phyloP scores from a whole-genome alignment of 345 rosid genomes.

The Psidium guajava region DNA sequence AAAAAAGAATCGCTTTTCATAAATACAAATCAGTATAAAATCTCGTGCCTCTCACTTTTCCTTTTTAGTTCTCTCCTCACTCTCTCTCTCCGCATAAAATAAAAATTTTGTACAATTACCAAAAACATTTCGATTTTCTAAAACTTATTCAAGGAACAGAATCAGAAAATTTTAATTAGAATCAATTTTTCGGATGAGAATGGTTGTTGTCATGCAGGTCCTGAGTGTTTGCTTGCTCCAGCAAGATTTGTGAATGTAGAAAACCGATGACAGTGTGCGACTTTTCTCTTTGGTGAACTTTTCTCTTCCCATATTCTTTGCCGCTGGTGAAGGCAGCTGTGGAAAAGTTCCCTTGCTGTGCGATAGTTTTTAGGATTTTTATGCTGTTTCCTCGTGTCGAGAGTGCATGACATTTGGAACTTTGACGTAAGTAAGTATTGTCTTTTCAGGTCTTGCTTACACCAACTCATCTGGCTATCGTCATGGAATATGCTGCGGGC shows the following conservation, averaged over 20 bases:
- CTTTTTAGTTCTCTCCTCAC: too few species aligned
- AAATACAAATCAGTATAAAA: too few species aligned
- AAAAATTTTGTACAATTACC: too few species aligned
- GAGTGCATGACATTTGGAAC: not conserved
- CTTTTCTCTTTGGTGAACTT: not conserved
- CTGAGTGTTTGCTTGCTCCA: not conserved
- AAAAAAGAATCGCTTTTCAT: too few species aligned
- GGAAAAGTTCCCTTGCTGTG: not conserved
- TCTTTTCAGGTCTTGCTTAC: conserved; percentile 56
- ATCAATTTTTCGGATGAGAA: too few species aligned
- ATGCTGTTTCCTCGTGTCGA: not conserved
- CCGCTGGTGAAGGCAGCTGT: not conserved
- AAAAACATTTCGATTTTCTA: too few species aligned
- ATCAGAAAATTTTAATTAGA: too few species aligned
- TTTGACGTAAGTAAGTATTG: not conserved
- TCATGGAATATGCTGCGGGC: conserved; percentile 88
- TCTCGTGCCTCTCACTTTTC: too few species aligned
- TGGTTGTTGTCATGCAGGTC: too few species aligned
- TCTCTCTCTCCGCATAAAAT: too few species aligned
- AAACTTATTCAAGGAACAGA: too few species aligned
- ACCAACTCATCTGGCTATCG: conserved; percentile 80
- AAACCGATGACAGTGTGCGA: not conserved
- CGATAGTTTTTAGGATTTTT: not conserved
- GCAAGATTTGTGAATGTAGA: not conserved
- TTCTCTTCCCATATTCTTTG: not conserved